Conservation (phyloP, 768 basidiomycete genomes). For the Kwoniella heveanensis region DNA sequence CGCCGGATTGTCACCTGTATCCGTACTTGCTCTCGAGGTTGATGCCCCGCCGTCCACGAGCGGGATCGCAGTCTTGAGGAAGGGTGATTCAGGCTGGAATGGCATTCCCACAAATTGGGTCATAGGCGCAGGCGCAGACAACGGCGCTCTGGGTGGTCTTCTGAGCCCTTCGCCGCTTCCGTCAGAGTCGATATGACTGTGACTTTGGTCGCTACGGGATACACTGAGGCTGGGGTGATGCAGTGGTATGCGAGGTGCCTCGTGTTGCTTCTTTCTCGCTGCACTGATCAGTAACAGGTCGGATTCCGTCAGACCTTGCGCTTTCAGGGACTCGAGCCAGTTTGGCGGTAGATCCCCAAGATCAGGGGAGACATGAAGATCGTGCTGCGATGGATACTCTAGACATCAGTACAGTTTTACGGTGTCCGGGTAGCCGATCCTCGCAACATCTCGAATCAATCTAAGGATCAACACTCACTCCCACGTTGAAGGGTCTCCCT, state of each 20-base stretch:
- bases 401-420: constrained; percentile 3
- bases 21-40: too few relatives aligned
- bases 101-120: neutral
- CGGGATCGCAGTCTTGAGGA: neutral
- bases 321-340: constrained; percentile 35
- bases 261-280: constrained; percentile 23
- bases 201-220: neutral
- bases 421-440: neutral
- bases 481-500: constrained; percentile 40
- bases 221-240: neutral
- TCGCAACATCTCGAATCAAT: neutral
- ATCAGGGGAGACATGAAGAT: constrained; percentile 42
- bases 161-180: neutral
- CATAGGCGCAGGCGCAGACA: constrained; percentile 11
- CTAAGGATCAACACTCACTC: constrained; percentile 26
- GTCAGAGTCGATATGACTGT: too few relatives aligned
- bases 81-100: neutral
- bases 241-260: neutral
- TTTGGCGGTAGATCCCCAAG: constrained; percentile 34
- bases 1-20: too few relatives aligned
- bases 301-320: constrained; percentile 38
- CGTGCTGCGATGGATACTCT: constrained; percentile 36
- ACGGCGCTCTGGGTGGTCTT: neutral
- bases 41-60: neutral
- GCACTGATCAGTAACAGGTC: constrained; percentile 40